Conservation (phyloP, 345 rosid species). For the Tarenaya hassleriana region DNA sequence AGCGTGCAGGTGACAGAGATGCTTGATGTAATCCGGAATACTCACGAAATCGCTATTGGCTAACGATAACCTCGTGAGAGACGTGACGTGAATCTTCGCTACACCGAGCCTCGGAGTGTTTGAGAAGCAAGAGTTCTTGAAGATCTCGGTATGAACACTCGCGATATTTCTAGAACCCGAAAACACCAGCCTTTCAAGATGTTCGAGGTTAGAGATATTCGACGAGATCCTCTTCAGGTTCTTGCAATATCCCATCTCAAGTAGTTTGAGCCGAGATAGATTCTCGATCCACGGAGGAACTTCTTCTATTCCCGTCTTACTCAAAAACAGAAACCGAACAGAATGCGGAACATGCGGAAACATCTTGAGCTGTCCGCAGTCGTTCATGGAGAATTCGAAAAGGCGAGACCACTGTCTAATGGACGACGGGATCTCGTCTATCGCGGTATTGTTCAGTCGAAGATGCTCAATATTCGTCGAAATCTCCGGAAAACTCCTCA, state of each 20-base stretch:
- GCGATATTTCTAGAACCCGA: too few species aligned
- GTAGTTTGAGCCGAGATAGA: neutral
- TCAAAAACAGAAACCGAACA: slow-evolving; percentile 18
- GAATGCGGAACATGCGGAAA: slow-evolving; percentile 20
- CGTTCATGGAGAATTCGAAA: slow-evolving; percentile 1
- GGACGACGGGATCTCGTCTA: slow-evolving; percentile 21
- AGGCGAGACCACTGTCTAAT: slow-evolving; percentile 14
- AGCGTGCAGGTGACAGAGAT: neutral
- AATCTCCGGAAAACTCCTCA: slow-evolving; percentile 19
- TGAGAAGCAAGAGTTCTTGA: too few species aligned
- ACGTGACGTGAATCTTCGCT: neutral
- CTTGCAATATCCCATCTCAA: neutral
- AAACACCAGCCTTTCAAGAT: neutral
- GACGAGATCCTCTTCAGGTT: slow-evolving; percentile 5
- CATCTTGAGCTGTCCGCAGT: slow-evolving; percentile 14
- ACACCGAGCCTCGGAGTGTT: neutral
- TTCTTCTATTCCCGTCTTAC: slow-evolving; percentile 14
- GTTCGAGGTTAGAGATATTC: slow-evolving; percentile 16
- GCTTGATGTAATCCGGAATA: slow-evolving; percentile 6
- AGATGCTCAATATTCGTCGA: slow-evolving; percentile 7
- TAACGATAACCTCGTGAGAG: neutral
- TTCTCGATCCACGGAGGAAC: slow-evolving; percentile 11
- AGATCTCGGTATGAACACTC: too few species aligned
- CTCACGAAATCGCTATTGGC: neutral
- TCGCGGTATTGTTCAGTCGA: slow-evolving; percentile 13